These are phyloP conservation scores for Rhizopogon salebrosus DNA, from an alignment of 768 basidiomycete genomes.

Conservation along the genomic window DNA sequence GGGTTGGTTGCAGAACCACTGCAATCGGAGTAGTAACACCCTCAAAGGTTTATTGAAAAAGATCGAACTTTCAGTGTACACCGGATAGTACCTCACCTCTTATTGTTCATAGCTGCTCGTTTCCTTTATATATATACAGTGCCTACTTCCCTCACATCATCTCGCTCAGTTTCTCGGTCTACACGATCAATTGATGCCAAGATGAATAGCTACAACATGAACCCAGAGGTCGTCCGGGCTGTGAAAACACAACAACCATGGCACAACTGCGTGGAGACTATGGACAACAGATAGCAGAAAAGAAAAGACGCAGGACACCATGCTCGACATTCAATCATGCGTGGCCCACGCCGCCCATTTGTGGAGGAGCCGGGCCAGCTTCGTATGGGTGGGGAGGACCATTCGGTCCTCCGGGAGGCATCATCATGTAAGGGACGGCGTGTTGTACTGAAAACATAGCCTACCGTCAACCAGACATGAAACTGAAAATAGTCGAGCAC, in stretches of 20 bases:
- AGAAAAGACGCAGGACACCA: not conserved
- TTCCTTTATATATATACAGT: not conserved
- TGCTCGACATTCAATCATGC: slow-evolving; percentile 33
- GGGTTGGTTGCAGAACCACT: slow-evolving; percentile 78
- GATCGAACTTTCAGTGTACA: slow-evolving; percentile 53
- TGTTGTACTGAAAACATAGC: slow-evolving; percentile 59
- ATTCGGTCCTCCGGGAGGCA: slow-evolving; percentile 60
- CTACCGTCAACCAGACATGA: slow-evolving; percentile 22
- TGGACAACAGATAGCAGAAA: not conserved
- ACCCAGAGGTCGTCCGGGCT: not conserved
- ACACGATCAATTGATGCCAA: not conserved
- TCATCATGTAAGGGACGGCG: slow-evolving; percentile 89
- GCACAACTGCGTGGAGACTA: not conserved
- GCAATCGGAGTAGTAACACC: slow-evolving; percentile 77
- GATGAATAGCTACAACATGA: not conserved
- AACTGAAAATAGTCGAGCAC: slow-evolving; percentile 22
- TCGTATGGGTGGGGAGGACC: slow-evolving; percentile 74
- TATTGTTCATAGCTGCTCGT: not conserved
- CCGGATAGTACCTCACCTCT: slow-evolving; percentile 8
- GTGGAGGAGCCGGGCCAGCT: slow-evolving; percentile 61
- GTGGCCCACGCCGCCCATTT: slow-evolving; percentile 69
- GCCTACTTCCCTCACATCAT: too few species aligned
- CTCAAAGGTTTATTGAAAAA: slow-evolving; percentile 82
- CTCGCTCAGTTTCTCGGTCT: not conserved
- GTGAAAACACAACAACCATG: slow-evolving; percentile 2